Conservation (phyloP, 345 rosid genomes). For the Syzygium grande region DNA sequence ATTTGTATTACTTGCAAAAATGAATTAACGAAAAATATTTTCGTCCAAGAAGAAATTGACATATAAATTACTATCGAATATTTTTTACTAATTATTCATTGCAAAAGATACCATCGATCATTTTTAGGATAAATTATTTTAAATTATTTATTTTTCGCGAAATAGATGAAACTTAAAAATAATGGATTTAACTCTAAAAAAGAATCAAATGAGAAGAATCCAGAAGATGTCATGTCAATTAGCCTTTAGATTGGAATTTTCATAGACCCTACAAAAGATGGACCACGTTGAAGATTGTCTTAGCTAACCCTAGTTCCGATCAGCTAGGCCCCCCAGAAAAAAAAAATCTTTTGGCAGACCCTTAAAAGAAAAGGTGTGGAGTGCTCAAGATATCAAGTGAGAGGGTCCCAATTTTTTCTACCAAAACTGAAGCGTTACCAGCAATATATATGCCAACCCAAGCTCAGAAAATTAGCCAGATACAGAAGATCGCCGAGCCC, state of each 20-base stretch:
- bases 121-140: too few species aligned
- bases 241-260: neutral
- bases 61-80: too few species aligned
- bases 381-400: neutral
- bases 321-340: neutral
- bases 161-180: neutral
- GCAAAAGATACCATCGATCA: too few species aligned
- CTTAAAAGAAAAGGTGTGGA: too few species aligned
- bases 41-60: too few species aligned
- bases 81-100: too few species aligned
- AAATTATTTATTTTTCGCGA: too few species aligned
- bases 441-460: neutral
- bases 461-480: neutral
- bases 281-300: neutral
- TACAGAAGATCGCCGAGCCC: neutral
- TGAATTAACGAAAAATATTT: too few species aligned
- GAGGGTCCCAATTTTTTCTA: neutral
- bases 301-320: neutral
- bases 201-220: neutral
- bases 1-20: too few species aligned
- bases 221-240: neutral
- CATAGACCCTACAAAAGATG: neutral
- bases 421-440: neutral
- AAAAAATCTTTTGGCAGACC: neutral
- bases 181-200: neutral